Base-by-base conservation (phyloP, 805 yeast species). In the Peterozyma toletana region DNA sequence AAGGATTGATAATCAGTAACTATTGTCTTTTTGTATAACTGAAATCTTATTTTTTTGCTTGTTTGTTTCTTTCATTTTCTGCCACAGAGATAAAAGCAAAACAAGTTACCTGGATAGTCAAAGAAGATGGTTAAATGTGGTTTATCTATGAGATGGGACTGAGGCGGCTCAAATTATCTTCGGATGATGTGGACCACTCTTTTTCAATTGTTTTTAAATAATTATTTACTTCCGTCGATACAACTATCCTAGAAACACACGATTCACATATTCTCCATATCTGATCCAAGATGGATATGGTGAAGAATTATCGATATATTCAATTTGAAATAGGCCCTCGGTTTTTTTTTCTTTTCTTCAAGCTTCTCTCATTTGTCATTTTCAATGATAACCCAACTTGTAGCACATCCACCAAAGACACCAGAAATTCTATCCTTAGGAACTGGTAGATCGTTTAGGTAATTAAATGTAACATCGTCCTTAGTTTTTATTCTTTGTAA, bases 231-330 rank as follows among this genome's bases (percentile, higher is more conserved):
- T 57, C 27, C 27, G 57, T 66, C 73, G 82, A 78, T 77, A 79
- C 84, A 60, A 61, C 65, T 65, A 76, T 73, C 86, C 86, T 65
- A 84, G 65, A 80, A 54, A 70, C 76, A 57, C 56, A 74, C 88
- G 71, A 69, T 72, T 70, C 78, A 83, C 91, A 83, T 83, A 83
- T 83, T 83, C 77, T 80, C 86, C 89, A 78, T 79, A 78, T 76
- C 79, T 70, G 72, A 67, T 59, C 71, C 68, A 64, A 75, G 83
- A 78, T 82, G 88, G 77, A 75, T 78, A 69, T 79, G 88, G 87
- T 76, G 77, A 83, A 83, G 90, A 80, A 69, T 67, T 73, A 74
- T 72, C 74, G 85, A 76, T 71, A 84, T 86, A 83, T 78, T 60
- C 42, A 21, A 7, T 21, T 21, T 21, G 27, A 21, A 5, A 4